Conservation (phyloP, 352 stramenopile species). For the Phytopythium boreale region DNA sequence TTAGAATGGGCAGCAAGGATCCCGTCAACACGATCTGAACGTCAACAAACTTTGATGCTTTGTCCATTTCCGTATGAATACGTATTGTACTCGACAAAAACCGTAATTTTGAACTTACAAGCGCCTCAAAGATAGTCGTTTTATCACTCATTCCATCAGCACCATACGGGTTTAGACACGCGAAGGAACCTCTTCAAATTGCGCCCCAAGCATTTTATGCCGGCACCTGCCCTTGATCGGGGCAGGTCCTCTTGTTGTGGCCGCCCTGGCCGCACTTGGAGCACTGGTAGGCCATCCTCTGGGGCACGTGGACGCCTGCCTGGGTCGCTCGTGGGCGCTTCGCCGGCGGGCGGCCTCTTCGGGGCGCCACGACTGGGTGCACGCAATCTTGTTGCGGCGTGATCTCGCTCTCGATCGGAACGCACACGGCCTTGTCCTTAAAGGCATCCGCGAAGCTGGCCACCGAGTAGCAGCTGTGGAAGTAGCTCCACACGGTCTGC, state of each 20-base stretch:
- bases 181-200: not conserved
- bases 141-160: not conserved
- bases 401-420: slow-evolving; percentile 1
- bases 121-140: too few species aligned
- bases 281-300: slow-evolving; percentile 2
- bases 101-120: too few species aligned
- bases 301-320: not conserved
- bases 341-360: not conserved
- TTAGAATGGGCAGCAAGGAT: not conserved
- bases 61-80: not conserved
- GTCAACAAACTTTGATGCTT: not conserved
- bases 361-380: not conserved
- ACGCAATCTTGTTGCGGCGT: not conserved
- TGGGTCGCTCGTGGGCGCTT: not conserved
- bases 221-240: not conserved
- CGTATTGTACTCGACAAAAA: too few species aligned
- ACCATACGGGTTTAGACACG: not conserved
- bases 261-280: not conserved
- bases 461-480: slow-evolving; percentile 5
- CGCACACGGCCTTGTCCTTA: slow-evolving; percentile 6
- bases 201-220: not conserved
- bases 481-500: slow-evolving; percentile 5
- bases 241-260: slow-evolving; percentile 7
- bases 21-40: not conserved
- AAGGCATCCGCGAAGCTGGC: not conserved